Base-by-base conservation (phyloP, 345 rosid genomes). In the Ailanthus altissimus region DNA sequence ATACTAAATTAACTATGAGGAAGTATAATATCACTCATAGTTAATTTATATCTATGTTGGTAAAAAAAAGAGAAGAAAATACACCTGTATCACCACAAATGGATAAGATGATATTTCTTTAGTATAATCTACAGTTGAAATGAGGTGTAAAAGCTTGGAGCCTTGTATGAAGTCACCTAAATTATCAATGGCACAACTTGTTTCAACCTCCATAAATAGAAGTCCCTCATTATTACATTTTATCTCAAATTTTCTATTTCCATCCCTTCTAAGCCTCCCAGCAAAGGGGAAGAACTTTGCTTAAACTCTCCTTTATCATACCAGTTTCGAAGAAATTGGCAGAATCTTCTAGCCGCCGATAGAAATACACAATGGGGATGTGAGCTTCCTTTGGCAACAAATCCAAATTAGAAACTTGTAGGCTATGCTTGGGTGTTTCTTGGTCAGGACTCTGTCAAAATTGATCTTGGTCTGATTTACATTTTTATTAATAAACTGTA, bases 231-330 rank as follows among this genome's bases (percentile, higher is more conserved):
- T 79, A 16, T 86, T 83, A 42, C 88, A 87, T 1, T 21, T 1
- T 3, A 87, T 75, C 45, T 83, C 62, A 23, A 81, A 20, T 23
- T 86, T 79, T 0, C 81, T 82, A 14, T 72, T 75, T 21, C 71
- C 81, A 6, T 77, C 84, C 40, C 20, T 38, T 0, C 46, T 76
- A 8, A 84, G 28, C 18, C 88, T 67, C 1, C 90, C 88, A 1
- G 90, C 88, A 12, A 78, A 28, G 0, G 86, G 88, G 46, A 0
- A 87, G 82, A 73, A 72, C 79, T 11, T 74, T 59, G 59, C 83
- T 72, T 5, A 87, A 56, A 72, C 85, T 73, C 5, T 84, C 75
- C 66, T 77, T 81, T 4, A 86, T 80, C 49, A 75, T 64, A 3
- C 46, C 14, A 1, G 67, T 7, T 11, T 81, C 77, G 20, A 82